These are phyloP conservation scores for Coemansia sp. DNA, from an alignment of 192 early-diverging fungal species.

Conservation along the genomic window DNA sequence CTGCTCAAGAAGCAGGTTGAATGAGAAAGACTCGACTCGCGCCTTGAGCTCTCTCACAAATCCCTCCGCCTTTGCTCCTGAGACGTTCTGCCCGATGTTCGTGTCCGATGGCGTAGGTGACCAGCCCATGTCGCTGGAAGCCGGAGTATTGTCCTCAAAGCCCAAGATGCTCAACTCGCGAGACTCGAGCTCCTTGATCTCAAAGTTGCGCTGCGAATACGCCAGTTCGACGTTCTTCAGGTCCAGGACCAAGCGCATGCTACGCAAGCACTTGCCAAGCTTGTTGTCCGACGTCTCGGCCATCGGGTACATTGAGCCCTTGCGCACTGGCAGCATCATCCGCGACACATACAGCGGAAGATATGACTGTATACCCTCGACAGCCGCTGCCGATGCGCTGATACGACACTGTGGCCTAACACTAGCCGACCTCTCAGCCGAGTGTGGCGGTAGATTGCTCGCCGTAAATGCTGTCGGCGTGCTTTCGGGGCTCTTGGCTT, in stretches of 20 bases:
- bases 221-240: conserved; percentile 53
- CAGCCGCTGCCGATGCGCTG: conserved; percentile 38
- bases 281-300: conserved; percentile 54
- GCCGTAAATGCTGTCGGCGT: conserved; percentile 13
- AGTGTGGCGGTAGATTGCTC: conserved; percentile 10
- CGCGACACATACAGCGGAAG: conserved; percentile 54
- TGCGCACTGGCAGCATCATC: conserved; percentile 60
- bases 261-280: conserved; percentile 54
- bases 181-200: conserved; percentile 57
- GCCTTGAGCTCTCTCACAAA: conserved; percentile 53
- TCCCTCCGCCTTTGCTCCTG: conserved; percentile 53
- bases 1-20: conserved; percentile 50
- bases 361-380: conserved; percentile 43
- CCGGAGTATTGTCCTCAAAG: conserved; percentile 13
- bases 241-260: conserved; percentile 54
- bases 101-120: conserved; percentile 50
- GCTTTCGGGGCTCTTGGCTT: conserved; percentile 4
- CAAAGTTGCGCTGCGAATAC: conserved; percentile 55
- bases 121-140: conserved; percentile 14
- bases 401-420: conserved; percentile 46
- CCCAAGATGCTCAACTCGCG: conserved; percentile 40
- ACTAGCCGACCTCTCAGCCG: neutral
- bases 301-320: conserved; percentile 55
- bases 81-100: neutral
- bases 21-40: conserved; percentile 52